Evolutionary conservation across 371 early-diverging fungal genomes (phyloP).

Genomic region (Dinochytrium kinnereticum): DNA sequence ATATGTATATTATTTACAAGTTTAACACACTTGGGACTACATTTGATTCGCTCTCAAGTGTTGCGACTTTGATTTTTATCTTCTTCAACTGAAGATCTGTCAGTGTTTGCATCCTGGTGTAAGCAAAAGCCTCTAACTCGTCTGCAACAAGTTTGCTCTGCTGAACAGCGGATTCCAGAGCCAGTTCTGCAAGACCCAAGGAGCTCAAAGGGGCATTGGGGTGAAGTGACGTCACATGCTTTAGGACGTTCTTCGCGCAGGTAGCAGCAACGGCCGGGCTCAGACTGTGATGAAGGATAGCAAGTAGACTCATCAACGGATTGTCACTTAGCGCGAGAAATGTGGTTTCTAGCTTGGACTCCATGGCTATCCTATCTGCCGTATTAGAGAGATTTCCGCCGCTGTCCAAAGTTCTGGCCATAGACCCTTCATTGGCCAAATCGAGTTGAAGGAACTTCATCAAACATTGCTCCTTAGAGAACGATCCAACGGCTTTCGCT

Average conservation of each 20-base stretch:
- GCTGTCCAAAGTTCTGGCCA: not conserved
- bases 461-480: conserved; percentile 6
- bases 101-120: not conserved
- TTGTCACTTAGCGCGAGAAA: not conserved
- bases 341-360: not conserved
- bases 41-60: not conserved
- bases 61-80: not conserved
- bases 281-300: not conserved
- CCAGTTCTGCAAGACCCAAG: not conserved
- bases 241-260: conserved; percentile 1
- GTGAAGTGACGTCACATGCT: not conserved
- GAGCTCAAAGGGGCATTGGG: not conserved
- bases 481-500: not conserved
- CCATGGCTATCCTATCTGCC: not conserved
- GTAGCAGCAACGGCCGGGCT: not conserved
- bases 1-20: not conserved
- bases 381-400: not conserved
- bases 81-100: conserved; percentile 2
- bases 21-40: not conserved
- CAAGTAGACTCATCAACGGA: conserved; percentile 1
- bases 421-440: not conserved
- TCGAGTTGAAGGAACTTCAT: conserved; percentile 14
- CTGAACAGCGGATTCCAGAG: not conserved
- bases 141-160: not conserved
- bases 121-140: not conserved